Conservation (phyloP, 2,329 filamentous ascomycete genomes). For the Penicillium rolfsii region DNA sequence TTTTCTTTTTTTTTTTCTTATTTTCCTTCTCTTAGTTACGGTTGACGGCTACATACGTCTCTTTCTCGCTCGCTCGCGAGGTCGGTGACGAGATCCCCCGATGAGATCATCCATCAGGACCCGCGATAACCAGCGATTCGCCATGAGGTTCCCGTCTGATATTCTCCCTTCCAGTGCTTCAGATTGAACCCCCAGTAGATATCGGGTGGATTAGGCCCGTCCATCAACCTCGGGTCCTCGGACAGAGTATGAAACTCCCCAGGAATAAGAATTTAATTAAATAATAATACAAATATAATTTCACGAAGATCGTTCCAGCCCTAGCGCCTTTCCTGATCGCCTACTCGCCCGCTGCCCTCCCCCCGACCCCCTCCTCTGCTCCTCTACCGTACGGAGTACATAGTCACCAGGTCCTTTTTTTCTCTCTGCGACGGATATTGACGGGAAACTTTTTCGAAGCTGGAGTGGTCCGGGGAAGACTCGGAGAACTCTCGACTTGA, state of each 20-base stretch:
- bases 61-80: not conserved
- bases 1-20: not conserved
- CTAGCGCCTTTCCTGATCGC: slow-evolving; percentile 1
- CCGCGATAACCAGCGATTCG: slow-evolving; percentile 6
- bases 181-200: not conserved
- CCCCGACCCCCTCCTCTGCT: not conserved
- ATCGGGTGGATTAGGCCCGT: slow-evolving; percentile 29
- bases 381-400: too few species aligned
- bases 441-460: slow-evolving; percentile 19
- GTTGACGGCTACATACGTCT: not conserved
- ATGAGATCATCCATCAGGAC: slow-evolving; percentile 21
- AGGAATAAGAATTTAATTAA: too few species aligned
- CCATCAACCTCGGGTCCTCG: slow-evolving; percentile 29
- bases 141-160: not conserved
- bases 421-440: slow-evolving; percentile 21
- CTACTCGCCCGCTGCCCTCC: not conserved
- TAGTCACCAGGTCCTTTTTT: too few species aligned
- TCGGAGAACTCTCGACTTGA: slow-evolving; percentile 31
- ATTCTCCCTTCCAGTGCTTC: too few species aligned
- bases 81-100: slow-evolving; percentile 17
- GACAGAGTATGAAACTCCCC: slow-evolving; percentile 6
- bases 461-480: slow-evolving; percentile 24
- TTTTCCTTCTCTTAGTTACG: not conserved
- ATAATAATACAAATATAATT: too few species aligned
- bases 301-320: slow-evolving; percentile 2